Evolutionary conservation across 1,139 yeast species (phyloP).

Genomic region (Scheffersomyces lignicola): DNA sequence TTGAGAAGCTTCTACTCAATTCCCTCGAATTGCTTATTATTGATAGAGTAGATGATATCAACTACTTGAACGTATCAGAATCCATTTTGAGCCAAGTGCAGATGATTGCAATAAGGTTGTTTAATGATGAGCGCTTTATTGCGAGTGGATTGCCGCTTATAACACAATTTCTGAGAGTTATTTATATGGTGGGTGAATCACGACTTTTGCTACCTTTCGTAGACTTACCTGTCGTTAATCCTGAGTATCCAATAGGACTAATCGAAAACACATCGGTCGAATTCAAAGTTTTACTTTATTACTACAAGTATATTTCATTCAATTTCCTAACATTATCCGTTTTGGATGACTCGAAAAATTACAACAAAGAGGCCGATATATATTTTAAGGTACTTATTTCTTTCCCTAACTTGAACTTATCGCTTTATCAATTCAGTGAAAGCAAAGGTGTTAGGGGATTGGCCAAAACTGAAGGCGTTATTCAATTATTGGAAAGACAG

Average conservation of each 20-base stretch:
- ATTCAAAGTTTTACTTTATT: slow-evolving; percentile 23
- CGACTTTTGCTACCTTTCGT: slow-evolving; percentile 18
- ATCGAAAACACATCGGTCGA: slow-evolving; percentile 17
- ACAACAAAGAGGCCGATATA: slow-evolving; percentile 22
- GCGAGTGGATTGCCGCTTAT: slow-evolving; percentile 15
- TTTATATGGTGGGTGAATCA: slow-evolving; percentile 27
- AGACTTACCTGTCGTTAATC: slow-evolving; percentile 13
- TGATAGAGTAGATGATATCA: slow-evolving; percentile 16
- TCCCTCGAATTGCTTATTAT: slow-evolving; percentile 16
- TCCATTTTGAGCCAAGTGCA: slow-evolving; percentile 8
- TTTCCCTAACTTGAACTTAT: slow-evolving; percentile 25
- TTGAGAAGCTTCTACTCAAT: slow-evolving; percentile 11
- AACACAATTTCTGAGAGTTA: slow-evolving; percentile 19
- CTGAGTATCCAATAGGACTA: slow-evolving; percentile 23
- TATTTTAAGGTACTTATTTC: slow-evolving; percentile 26
- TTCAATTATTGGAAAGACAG: slow-evolving; percentile 24
- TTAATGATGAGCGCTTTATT: not conserved
- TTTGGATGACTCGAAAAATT: slow-evolving; percentile 11
- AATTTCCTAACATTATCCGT: slow-evolving; percentile 25
- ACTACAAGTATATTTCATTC: slow-evolving; percentile 33
- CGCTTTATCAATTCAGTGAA: slow-evolving; percentile 6
- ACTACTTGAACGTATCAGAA: slow-evolving; percentile 10
- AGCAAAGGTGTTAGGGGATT: slow-evolving; percentile 4
- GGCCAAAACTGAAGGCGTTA: slow-evolving; percentile 4
- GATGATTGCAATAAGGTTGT: slow-evolving; percentile 6